Conservation (phyloP, 2,329 filamentous ascomycete genomes). For the Botrytis sinoallii region DNA sequence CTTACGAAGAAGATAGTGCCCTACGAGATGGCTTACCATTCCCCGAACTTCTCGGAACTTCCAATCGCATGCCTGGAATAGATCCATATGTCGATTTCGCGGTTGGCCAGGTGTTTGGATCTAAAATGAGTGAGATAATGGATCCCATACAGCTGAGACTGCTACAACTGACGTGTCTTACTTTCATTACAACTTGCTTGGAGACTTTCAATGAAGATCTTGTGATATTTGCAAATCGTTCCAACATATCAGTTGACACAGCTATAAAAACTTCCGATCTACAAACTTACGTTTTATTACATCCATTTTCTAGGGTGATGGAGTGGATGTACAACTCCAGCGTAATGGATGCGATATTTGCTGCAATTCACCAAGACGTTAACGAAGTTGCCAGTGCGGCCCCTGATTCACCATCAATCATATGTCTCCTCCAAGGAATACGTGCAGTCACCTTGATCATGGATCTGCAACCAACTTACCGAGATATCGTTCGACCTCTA, state of each 20-base stretch:
- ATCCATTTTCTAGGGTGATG: conserved; percentile 93
- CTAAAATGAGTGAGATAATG: conserved; percentile 53
- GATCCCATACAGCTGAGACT: conserved; percentile 69
- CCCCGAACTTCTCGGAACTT: conserved; percentile 76
- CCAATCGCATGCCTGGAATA: conserved; percentile 78
- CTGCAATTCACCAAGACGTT: conserved; percentile 72
- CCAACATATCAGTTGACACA: conserved; percentile 70
- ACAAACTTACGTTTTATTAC: conserved; percentile 75
- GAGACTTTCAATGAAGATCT: conserved; percentile 91
- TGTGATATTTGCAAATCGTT: conserved; percentile 78
- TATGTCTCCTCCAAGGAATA: conserved; percentile 75
- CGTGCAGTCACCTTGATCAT: conserved; percentile 80
- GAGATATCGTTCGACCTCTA: conserved; percentile 79
- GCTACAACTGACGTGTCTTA: conserved; percentile 75
- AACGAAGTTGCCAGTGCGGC: conserved; percentile 68
- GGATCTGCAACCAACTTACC: conserved; percentile 85
- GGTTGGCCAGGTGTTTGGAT: conserved; percentile 71
- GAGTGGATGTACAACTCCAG: conserved; percentile 97
- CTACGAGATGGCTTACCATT: conserved; percentile 79
- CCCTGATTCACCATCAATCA: conserved; percentile 76
- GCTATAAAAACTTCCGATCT: conserved; percentile 73
- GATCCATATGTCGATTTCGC: conserved; percentile 92
- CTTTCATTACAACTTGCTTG: conserved; percentile 77
- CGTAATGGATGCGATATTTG: conserved; percentile 75
- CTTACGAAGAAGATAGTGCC: conserved; percentile 57